Conservation (phyloP, 208 protist species). For the Leishmania martiniquensis region DNA sequence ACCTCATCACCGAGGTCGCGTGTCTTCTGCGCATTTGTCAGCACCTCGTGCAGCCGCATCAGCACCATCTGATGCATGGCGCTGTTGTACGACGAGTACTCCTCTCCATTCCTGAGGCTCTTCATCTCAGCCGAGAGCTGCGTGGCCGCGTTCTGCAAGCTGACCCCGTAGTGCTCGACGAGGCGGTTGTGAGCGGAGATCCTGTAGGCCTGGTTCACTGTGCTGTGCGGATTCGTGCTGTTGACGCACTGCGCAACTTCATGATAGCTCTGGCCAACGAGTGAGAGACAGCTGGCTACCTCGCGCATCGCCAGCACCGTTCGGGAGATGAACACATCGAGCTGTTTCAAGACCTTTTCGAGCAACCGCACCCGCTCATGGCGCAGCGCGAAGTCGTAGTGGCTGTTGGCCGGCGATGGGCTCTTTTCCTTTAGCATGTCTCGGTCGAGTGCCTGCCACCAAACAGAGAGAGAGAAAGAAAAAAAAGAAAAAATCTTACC, state of each 20-base stretch:
- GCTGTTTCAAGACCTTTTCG: constrained; percentile 37
- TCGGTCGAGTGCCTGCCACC: not conserved
- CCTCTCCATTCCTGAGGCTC: constrained; percentile 35
- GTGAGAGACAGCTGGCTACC: constrained; percentile 34
- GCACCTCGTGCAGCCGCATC: constrained; percentile 35
- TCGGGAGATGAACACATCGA: constrained; percentile 32
- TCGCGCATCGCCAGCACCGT: constrained; percentile 42
- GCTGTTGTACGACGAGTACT: constrained; percentile 38
- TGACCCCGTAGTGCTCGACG: constrained; percentile 28
- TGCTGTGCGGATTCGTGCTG: constrained; percentile 33
- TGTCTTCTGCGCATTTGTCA: constrained; percentile 28
- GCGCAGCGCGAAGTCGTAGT: constrained; percentile 54
- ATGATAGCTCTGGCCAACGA: constrained; percentile 46
- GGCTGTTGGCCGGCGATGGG: constrained; percentile 38
- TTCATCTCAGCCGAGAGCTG: constrained; percentile 45
- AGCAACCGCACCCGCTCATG: constrained; percentile 51
- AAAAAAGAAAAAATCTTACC: not conserved
- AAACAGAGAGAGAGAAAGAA: not conserved
- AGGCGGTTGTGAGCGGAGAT: constrained; percentile 17
- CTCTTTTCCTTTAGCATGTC: constrained; percentile 23
- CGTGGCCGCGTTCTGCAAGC: constrained; percentile 35
- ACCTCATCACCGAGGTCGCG: constrained; percentile 33
- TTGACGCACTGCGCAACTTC: constrained; percentile 51
- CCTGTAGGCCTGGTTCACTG: constrained; percentile 4
- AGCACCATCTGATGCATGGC: constrained; percentile 34